These are phyloP conservation scores for Nicotiana undulata DNA, from an alignment of 257 asterid genomes.

Conservation along the genomic window DNA sequence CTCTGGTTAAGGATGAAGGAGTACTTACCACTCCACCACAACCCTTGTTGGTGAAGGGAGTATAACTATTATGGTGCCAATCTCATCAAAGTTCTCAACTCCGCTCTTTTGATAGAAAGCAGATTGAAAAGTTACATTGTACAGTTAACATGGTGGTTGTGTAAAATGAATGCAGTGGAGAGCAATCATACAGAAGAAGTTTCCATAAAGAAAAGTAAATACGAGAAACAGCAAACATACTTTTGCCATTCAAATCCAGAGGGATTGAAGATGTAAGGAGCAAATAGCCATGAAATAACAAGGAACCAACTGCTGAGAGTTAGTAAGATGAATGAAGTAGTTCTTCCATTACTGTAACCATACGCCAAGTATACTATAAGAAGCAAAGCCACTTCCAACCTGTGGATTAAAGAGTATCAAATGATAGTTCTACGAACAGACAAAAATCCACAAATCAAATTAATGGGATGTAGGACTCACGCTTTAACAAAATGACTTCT, in stretches of 20 bases:
- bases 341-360: constrained; percentile 61
- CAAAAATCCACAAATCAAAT: not conserved
- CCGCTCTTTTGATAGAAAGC: not conserved
- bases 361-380: constrained; percentile 86
- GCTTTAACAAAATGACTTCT: constrained; percentile 98
- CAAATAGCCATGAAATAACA: constrained; percentile 95
- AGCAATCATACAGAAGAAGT: constrained; percentile 13
- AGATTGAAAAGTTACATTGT: not conserved
- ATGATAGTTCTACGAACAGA: not conserved
- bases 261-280: constrained; percentile 95
- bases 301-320: constrained; percentile 97
- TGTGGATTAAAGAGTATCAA: constrained; percentile 20
- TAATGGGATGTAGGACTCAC: constrained; percentile 24
- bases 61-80: not conserved
- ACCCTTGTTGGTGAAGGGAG: not conserved
- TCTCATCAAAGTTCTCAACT: not conserved
- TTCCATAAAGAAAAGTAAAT: not conserved
- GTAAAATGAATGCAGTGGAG: not conserved
- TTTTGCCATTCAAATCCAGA: constrained; percentile 99
- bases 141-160: not conserved
- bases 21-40: no score
- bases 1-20: no score
- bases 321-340: constrained; percentile 59
- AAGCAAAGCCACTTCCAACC: constrained; percentile 93
- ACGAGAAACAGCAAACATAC: constrained; percentile 52